phyloP scores from a whole-genome alignment of 352 stramenopile genomes.

The Globisporangium canariense region DNA sequence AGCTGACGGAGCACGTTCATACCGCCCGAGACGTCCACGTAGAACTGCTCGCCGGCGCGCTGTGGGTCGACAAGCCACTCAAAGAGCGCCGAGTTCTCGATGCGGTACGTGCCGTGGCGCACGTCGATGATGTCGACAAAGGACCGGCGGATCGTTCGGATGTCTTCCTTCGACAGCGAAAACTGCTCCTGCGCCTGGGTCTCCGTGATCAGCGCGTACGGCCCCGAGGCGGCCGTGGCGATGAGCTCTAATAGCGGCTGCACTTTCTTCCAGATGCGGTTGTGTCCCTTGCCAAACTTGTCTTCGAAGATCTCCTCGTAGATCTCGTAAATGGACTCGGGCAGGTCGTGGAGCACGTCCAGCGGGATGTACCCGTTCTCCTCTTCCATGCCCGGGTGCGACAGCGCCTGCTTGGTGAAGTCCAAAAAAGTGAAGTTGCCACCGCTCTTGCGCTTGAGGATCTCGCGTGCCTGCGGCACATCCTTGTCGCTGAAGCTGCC shows the following conservation, averaged over 20 bases:
- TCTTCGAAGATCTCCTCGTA: conserved; percentile 86
- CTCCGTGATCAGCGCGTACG: conserved; percentile 74
- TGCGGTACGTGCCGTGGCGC: conserved; percentile 58
- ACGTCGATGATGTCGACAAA: conserved; percentile 76
- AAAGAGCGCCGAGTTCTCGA: conserved; percentile 67
- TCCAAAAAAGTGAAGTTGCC: conserved; percentile 80
- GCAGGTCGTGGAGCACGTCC: conserved; percentile 65
- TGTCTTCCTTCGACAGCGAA: conserved; percentile 50
- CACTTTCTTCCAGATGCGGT: conserved; percentile 74
- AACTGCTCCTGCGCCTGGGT: conserved; percentile 60
- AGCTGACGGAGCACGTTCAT: conserved; percentile 44
- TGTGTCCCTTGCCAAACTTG: conserved; percentile 76
- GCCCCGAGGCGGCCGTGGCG: conserved; percentile 57
- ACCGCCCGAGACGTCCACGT: conserved; percentile 47
- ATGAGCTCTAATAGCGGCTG: conserved; percentile 73
- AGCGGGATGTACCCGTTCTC: conserved; percentile 41
- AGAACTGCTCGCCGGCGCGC: conserved; percentile 61
- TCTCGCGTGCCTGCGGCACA: conserved; percentile 34
- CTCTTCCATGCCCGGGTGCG: conserved; percentile 64
- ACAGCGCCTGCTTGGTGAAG: conserved; percentile 76
- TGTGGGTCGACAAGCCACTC: conserved; percentile 59
- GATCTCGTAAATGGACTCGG: conserved; percentile 79
- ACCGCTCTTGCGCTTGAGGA: conserved; percentile 65
- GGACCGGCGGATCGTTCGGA: conserved; percentile 63
- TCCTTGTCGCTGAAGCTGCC: conserved; percentile 45